A percentile compares a stretch with the other conserved stretches of the same genome.
These are phyloP conservation scores for Hypholoma fasciculare DNA, from an alignment of 768 basidiomycete genomes.

Conservation along the genomic window DNA sequence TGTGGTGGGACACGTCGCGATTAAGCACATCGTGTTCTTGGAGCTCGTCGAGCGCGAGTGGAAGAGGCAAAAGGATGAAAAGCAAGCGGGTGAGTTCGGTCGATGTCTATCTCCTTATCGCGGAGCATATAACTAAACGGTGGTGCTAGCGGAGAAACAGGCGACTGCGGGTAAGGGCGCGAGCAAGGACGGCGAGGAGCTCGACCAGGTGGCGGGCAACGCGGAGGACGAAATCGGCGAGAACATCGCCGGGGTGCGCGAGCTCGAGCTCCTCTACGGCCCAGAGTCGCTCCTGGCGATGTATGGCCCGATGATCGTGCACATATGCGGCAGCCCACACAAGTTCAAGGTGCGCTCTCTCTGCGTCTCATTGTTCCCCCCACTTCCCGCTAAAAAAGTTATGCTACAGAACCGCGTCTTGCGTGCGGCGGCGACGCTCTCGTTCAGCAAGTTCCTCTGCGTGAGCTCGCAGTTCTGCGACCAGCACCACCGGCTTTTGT, in stretches of 20 bases:
- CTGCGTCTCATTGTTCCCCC: background rate
- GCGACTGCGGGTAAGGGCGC: slow-evolving; percentile 31
- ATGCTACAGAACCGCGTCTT: slow-evolving; percentile 73
- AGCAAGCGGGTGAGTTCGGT: slow-evolving; percentile 60
- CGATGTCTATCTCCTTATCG: background rate
- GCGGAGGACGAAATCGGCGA: slow-evolving; percentile 99
- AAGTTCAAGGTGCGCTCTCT: slow-evolving; percentile 73
- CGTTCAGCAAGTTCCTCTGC: slow-evolving; percentile 96
- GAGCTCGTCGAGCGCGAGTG: slow-evolving; percentile 95
- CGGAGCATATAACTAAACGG: background rate
- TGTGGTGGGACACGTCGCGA: slow-evolving; percentile 93
- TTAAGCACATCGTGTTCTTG: slow-evolving; percentile 96
- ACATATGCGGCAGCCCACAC: slow-evolving; percentile 88
- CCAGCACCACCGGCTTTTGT: slow-evolving; percentile 81
- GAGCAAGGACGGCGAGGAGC: slow-evolving; percentile 74
- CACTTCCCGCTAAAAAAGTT: background rate
- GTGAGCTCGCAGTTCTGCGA: slow-evolving; percentile 95
- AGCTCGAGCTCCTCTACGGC: slow-evolving; percentile 87
- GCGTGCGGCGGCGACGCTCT: slow-evolving; percentile 82
- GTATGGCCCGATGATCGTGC: slow-evolving; percentile 89
- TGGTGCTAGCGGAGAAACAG: slow-evolving; percentile 56
- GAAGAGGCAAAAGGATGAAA: slow-evolving; percentile 95
- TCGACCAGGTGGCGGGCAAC: slow-evolving; percentile 96
- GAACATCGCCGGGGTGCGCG: slow-evolving; percentile 78
- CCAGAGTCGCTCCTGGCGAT: slow-evolving; percentile 76